A percentile compares a stretch with the other conserved stretches of the same genome.
phyloP scores from a whole-genome alignment of 805 yeast genomes.

The Ogataea nonfermentans region DNA sequence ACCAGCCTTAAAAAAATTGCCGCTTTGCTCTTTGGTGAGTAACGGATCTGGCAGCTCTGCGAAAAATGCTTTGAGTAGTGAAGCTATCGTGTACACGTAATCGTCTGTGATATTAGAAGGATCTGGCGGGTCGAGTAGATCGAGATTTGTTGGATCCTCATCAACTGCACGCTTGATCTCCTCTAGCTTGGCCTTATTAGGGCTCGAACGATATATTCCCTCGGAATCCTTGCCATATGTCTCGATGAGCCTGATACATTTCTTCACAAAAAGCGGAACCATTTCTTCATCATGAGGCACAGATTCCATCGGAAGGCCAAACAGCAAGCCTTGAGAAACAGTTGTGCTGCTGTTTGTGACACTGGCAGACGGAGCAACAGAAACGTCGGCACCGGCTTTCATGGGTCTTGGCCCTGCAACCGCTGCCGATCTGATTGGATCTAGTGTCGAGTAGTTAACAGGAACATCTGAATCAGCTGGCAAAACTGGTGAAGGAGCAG shows the following conservation, averaged over 20 bases:
- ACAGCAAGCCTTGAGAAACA: conserved; percentile 45
- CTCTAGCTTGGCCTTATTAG: conserved; percentile 71
- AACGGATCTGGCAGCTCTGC: conserved; percentile 84
- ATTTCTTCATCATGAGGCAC: conserved; percentile 83
- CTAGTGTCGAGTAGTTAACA: conserved; percentile 25
- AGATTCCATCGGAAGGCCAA: conserved; percentile 81
- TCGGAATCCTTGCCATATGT: conserved; percentile 79
- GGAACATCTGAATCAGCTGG: background rate
- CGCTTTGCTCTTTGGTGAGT: conserved; percentile 61
- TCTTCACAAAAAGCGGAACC: conserved; percentile 87
- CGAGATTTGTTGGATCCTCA: conserved; percentile 64
- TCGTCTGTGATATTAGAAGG: conserved; percentile 64
- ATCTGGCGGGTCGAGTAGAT: conserved; percentile 49
- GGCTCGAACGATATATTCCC: conserved; percentile 86
- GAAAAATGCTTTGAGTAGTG: conserved; percentile 80
- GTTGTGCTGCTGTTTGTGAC: conserved; percentile 2
- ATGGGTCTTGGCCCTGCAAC: conserved; percentile 19
- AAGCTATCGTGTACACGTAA: conserved; percentile 85
- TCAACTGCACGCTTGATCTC: conserved; percentile 72
- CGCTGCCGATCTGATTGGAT: conserved; percentile 24
- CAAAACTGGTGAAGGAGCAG: background rate
- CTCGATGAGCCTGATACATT: conserved; percentile 85
- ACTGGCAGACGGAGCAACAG: background rate
- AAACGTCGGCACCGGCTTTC: conserved; percentile 5
- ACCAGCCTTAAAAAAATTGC: conserved; percentile 66